Evolutionary conservation across 345 rosid species (phyloP), one percentile per base, ranked within the genome.

Genomic region (Salix brachista): DNA sequence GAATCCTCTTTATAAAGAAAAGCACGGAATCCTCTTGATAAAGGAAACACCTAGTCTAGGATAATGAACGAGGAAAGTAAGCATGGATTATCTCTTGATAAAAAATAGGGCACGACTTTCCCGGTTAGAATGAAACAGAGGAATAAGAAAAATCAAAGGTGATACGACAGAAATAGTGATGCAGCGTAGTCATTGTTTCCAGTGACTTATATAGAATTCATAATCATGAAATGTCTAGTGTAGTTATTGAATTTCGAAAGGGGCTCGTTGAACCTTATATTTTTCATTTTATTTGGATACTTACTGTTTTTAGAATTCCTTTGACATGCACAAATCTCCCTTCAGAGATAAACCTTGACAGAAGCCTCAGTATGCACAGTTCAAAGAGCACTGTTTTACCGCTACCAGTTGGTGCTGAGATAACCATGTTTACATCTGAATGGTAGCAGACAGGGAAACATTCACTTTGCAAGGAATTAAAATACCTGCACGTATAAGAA

Each of bases 361-460:
- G 95, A 67, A 93, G 96, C 89, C 96, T 93, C 84, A 93, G 74
- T 73, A 93, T 87, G 86, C 97, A 91, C 19, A 93, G 92, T 84
- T 96, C 99, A 72, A 96, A 96, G 69, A 96, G 97, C 10, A 89
- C 97, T 2, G 99, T 93, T 83, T 96, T 93, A 69, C 98, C 98
- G 76, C 99, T 96, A 70, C 99, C 99, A 60, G 99, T 93, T 4
- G 99, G 98, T n/a, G 99, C 99, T 3, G 98, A 93, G 61, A 96
- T 80, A 69, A 93, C 95, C 98, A 96, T 96, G 87, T 92, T 93
- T 79, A 86, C 83, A 76, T 93, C 94, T 32, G 95, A 91, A 48
- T 89, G 86, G 82, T 89, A 96, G 79, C 98, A 96, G 9, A 85
- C 77, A 28, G 97, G 94, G 79, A 91, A 96, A 70, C 99, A 96